Percentiles rank a stretch among this genome's conserved stretches.
These are phyloP conservation scores for Citrullus mucosospermus DNA, from an alignment of 306 rosid genomes.

Conservation along the genomic window DNA sequence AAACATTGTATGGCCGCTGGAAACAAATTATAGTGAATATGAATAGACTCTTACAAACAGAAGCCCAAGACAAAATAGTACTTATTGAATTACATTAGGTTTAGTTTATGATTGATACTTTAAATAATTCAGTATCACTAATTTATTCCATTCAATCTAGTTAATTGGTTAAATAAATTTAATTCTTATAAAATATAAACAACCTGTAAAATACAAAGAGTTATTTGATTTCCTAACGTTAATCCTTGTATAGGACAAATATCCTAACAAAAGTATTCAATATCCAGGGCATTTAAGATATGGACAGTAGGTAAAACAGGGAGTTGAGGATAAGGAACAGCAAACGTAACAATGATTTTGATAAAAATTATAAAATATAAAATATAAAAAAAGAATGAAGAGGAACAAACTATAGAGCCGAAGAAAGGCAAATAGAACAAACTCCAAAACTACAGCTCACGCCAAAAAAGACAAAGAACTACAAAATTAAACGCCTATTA, in stretches of 20 bases:
- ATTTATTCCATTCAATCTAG: background rate
- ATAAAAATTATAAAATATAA: no score
- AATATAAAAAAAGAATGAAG: background rate
- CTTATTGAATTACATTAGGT: background rate
- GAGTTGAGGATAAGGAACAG: background rate
- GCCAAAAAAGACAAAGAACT: background rate
- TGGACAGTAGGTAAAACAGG: background rate
- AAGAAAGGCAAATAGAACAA: background rate
- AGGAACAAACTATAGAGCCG: background rate
- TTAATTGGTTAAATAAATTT: background rate
- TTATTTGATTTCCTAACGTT: background rate
- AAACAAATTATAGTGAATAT: background rate
- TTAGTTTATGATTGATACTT: background rate
- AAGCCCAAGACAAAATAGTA: background rate
- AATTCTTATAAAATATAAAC: background rate
- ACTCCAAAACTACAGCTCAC: background rate
- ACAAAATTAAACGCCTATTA: background rate
- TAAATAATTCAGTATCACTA: background rate
- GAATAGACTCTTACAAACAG: background rate
- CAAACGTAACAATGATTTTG: background rate
- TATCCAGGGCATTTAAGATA: background rate
- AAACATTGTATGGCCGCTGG: conserved; percentile 91
- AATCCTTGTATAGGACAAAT: background rate
- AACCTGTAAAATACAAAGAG: background rate
- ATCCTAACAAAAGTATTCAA: background rate